Percentiles rank a stretch among this genome's conserved stretches.
Conservation (phyloP, 257 asterid genomes). For the Solanum medicagineum region DNA sequence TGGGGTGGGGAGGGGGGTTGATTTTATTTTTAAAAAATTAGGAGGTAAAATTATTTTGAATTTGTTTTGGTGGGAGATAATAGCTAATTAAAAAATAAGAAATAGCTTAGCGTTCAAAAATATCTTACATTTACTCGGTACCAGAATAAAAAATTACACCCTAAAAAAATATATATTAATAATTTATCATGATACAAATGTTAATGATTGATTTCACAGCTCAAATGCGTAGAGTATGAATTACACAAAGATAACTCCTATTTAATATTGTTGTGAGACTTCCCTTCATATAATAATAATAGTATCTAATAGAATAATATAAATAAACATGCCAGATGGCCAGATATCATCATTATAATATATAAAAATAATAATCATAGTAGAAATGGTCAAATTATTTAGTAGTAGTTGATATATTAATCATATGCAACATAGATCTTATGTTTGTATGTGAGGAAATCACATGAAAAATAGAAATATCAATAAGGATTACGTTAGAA, state of each 20-base stretch:
- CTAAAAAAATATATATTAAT: background rate
- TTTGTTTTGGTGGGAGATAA: background rate
- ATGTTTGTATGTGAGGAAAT: background rate
- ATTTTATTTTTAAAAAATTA: background rate
- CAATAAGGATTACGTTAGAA: no score
- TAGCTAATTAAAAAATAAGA: background rate
- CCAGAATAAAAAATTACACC: background rate
- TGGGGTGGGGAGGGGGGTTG: no score
- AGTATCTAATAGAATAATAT: background rate
- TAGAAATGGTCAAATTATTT: background rate
- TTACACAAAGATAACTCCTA: background rate
- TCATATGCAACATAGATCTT: background rate
- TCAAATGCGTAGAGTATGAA: background rate
- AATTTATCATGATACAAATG: background rate
- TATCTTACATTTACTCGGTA: background rate
- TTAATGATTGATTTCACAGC: background rate
- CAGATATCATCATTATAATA: background rate
- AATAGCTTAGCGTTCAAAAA: accelerated
- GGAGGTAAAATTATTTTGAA: background rate
- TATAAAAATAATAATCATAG: background rate
- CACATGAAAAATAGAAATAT: background rate
- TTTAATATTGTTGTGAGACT: background rate
- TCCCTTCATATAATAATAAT: background rate
- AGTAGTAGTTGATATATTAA: background rate
- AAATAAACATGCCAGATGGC: background rate